Evolutionary conservation across 805 yeast species (phyloP).

Genomic region (Ogataea angusta): DNA sequence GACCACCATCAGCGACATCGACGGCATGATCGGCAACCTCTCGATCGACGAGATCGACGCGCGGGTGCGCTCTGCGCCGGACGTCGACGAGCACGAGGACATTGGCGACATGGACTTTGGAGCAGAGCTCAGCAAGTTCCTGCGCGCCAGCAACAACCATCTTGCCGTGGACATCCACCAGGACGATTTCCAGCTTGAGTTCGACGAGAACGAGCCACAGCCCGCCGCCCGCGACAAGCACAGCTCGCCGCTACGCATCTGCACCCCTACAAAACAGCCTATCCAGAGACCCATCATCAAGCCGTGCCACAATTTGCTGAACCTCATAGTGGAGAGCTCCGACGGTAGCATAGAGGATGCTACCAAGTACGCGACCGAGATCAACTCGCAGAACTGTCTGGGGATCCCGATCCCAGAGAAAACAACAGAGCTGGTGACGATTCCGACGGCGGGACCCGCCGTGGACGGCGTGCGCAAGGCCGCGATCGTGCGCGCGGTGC

Average conservation of each 20-base stretch:
- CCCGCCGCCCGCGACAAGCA: neutral
- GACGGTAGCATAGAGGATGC: slow-evolving; percentile 62
- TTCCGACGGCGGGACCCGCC: slow-evolving; percentile 42
- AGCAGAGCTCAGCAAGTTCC: slow-evolving; percentile 19
- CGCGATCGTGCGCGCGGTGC: slow-evolving; percentile 35
- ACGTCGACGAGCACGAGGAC: slow-evolving; percentile 15
- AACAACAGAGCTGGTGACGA: slow-evolving; percentile 55
- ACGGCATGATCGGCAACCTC: slow-evolving; percentile 29
- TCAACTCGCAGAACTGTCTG: slow-evolving; percentile 58
- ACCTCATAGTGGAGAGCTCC: slow-evolving; percentile 57
- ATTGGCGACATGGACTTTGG: slow-evolving; percentile 21
- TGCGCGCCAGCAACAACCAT: slow-evolving; percentile 16
- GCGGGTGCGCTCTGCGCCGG: slow-evolving; percentile 30
- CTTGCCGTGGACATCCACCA: slow-evolving; percentile 22
- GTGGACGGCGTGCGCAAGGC: slow-evolving; percentile 32
- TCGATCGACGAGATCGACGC: slow-evolving; percentile 36
- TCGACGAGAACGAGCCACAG: slow-evolving; percentile 12
- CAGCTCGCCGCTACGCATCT: slow-evolving; percentile 40
- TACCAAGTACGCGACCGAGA: slow-evolving; percentile 65
- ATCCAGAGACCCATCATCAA: slow-evolving; percentile 35
- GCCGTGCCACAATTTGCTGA: slow-evolving; percentile 32
- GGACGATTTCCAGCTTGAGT: slow-evolving; percentile 22
- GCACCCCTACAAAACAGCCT: slow-evolving; percentile 37
- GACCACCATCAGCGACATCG: slow-evolving; percentile 18
- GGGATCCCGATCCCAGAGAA: slow-evolving; percentile 62